phyloP scores from a whole-genome alignment of 2,329 filamentous ascomycete species.

The Bretziella fagacearum region DNA sequence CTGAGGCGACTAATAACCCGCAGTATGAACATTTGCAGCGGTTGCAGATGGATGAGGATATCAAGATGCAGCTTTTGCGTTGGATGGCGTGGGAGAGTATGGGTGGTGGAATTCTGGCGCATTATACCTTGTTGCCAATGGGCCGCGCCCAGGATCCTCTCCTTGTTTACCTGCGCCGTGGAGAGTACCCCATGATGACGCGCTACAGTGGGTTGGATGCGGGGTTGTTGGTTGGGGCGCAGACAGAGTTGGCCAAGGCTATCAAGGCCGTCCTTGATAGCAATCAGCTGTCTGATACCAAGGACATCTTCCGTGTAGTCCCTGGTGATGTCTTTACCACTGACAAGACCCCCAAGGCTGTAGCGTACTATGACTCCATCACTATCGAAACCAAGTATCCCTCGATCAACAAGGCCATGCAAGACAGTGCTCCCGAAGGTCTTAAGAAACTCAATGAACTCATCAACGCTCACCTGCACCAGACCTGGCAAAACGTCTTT shows the following conservation, averaged over 20 bases:
- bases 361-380: conserved; percentile 61
- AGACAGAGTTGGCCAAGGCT: conserved; percentile 43
- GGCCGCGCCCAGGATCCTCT: conserved; percentile 54
- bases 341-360: conserved; percentile 45
- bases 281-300: conserved; percentile 36
- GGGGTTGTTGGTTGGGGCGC: conserved; percentile 56
- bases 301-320: conserved; percentile 46
- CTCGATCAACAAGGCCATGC: conserved; percentile 45
- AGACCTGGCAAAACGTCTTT: conserved; percentile 68
- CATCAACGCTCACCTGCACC: conserved; percentile 72
- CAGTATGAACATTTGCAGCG: conserved; percentile 54
- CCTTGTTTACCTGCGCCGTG: conserved; percentile 55
- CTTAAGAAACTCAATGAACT: conserved; percentile 51
- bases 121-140: conserved; percentile 76
- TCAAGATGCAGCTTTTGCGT: conserved; percentile 57
- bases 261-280: conserved; percentile 43
- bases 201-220: conserved; percentile 55
- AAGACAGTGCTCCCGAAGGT: conserved; percentile 39
- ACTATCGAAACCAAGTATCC: conserved; percentile 50
- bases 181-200: conserved; percentile 56
- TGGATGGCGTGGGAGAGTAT: conserved; percentile 92
- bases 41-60: conserved; percentile 38
- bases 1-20: conserved; percentile 70
- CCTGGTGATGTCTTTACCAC: conserved; percentile 43
- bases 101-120: conserved; percentile 64